Percentiles rank a stretch among this genome's conserved stretches.
These are phyloP conservation scores for Suhomyces bribrorum DNA, from an alignment of 1,139 yeast genomes.

Conservation along the genomic window DNA sequence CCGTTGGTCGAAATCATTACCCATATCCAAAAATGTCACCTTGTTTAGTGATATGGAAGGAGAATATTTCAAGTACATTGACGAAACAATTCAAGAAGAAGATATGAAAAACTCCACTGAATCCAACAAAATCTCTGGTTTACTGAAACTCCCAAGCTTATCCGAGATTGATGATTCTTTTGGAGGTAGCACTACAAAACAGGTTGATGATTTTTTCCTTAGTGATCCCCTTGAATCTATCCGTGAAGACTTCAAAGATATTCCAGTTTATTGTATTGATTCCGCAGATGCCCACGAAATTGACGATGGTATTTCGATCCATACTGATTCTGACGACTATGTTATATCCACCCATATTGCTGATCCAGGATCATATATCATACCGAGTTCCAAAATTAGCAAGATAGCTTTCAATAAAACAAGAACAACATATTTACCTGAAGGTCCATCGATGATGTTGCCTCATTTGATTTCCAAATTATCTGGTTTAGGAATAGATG, in stretches of 20 bases:
- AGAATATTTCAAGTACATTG: slow-evolving; percentile 41
- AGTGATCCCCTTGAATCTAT: slow-evolving; percentile 36
- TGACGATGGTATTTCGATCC: slow-evolving; percentile 86
- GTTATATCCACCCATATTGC: slow-evolving; percentile 77
- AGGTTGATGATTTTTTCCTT: slow-evolving; percentile 26
- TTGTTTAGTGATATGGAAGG: slow-evolving; percentile 41
- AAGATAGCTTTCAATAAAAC: slow-evolving; percentile 62
- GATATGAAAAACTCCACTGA: background rate
- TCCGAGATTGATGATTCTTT: background rate
- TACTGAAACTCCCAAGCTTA: background rate
- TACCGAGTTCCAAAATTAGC: slow-evolving; percentile 51
- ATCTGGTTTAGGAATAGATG: slow-evolving; percentile 59
- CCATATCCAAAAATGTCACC: slow-evolving; percentile 44
- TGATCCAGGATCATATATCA: slow-evolving; percentile 72
- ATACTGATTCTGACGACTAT: slow-evolving; percentile 33
- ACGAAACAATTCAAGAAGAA: slow-evolving; percentile 9
- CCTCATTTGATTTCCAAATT: slow-evolving; percentile 57
- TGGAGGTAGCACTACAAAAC: background rate
- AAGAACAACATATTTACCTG: slow-evolving; percentile 76
- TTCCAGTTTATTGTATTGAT: slow-evolving; percentile 83
- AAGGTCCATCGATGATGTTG: slow-evolving; percentile 64
- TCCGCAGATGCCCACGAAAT: slow-evolving; percentile 80
- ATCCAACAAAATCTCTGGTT: background rate
- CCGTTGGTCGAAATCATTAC: slow-evolving; percentile 44
- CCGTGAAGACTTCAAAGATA: slow-evolving; percentile 38